Conservation (phyloP, 805 yeast genomes). For the Candida rishiriensis region DNA sequence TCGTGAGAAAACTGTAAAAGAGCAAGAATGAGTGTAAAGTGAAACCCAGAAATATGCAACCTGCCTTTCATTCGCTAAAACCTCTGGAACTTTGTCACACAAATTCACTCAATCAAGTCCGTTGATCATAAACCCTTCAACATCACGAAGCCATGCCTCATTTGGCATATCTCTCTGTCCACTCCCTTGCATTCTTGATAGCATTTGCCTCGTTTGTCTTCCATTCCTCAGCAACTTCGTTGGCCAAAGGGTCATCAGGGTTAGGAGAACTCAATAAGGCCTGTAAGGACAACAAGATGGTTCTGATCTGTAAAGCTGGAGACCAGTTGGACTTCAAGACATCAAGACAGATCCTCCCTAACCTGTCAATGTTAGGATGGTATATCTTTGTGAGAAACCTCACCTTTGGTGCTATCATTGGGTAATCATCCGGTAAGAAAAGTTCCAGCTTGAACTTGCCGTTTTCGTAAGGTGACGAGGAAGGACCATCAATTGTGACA, state of each 20-base stretch:
- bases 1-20: too few relatives aligned
- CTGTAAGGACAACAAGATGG: constrained; percentile 85
- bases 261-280: constrained; percentile 94
- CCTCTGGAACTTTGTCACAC: neutral
- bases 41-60: too few relatives aligned
- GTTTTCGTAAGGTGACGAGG: constrained; percentile 81
- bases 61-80: too few relatives aligned
- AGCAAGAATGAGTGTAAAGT: too few relatives aligned
- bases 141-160: neutral
- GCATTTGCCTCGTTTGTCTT: constrained; percentile 79
- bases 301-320: constrained; percentile 94
- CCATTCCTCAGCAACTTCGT: constrained; percentile 98
- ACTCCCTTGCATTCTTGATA: constrained; percentile 69
- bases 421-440: constrained; percentile 93
- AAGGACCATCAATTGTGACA: constrained; percentile 89
- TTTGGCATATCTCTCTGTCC: constrained; percentile 63
- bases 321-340: constrained; percentile 96
- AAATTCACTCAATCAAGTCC: neutral
- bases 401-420: constrained; percentile 97
- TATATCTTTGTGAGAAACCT: constrained; percentile 90
- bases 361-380: constrained; percentile 93
- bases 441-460: constrained; percentile 81
- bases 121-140: neutral
- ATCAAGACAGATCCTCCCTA: constrained; percentile 94
- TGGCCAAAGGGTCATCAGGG: constrained; percentile 97